Percentiles rank a stretch among this genome's conserved stretches.
phyloP scores from a whole-genome alignment of 768 basidiomycete species.

The Rickenella mellea region DNA sequence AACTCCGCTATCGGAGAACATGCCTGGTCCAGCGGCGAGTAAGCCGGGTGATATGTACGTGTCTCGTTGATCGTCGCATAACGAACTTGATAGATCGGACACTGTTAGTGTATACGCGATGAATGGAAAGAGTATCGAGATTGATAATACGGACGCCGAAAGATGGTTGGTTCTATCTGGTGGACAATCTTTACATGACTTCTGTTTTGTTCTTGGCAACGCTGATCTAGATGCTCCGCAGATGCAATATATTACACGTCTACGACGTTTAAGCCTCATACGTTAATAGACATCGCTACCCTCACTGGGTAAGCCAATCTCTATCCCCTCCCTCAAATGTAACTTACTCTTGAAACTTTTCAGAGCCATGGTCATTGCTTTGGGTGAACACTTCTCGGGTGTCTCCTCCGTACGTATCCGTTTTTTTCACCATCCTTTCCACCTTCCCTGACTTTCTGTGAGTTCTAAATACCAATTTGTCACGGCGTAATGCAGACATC shows the following conservation, averaged over 20 bases:
- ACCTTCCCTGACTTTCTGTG: no score
- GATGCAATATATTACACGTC: conserved; percentile 82
- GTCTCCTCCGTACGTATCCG: conserved; percentile 55
- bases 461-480: background rate
- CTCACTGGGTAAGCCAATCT: conserved; percentile 57
- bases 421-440: background rate
- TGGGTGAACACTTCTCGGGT: conserved; percentile 70
- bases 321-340: no score
- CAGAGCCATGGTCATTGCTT: conserved; percentile 62
- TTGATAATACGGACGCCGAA: conserved; percentile 84
- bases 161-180: conserved; percentile 70
- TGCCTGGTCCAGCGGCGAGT: conserved; percentile 57
- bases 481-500: conserved; percentile 39
- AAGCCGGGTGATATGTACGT: conserved; percentile 82
- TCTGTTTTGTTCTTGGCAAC: no score
- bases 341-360: no score
- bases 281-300: conserved; percentile 80
- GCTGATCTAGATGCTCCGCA: conserved; percentile 18
- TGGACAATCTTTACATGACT: no score
- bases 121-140: conserved; percentile 84
- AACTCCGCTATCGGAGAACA: conserved; percentile 76
- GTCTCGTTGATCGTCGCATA: conserved; percentile 22
- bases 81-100: no score
- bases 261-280: conserved; percentile 69
- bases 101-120: conserved; percentile 77